A percentile compares a stretch with the other conserved stretches of the same genome.
These are phyloP conservation scores for Atractiella rhizophila DNA, from an alignment of 768 basidiomycete species.

Conservation along the genomic window DNA sequence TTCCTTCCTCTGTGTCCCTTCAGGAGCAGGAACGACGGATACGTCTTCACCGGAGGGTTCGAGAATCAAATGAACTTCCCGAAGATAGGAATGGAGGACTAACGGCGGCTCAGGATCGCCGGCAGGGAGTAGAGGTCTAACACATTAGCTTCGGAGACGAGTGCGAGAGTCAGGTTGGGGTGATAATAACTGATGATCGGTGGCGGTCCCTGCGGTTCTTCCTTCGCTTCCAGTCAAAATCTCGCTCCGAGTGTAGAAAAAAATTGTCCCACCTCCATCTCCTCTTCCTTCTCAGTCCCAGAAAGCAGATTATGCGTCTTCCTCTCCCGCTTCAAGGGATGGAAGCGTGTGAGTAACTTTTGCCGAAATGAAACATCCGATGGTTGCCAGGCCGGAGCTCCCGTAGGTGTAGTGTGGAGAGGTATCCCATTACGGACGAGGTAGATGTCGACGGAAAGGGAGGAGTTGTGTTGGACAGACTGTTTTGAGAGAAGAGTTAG, in stretches of 20 bases:
- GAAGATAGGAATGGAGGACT: not conserved
- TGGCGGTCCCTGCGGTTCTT: slow-evolving; percentile 29
- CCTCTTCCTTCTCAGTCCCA: slow-evolving; percentile 21
- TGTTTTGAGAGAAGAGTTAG: too few species aligned
- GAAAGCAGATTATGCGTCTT: slow-evolving; percentile 59
- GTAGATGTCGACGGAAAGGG: slow-evolving; percentile 62
- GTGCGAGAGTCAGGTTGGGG: slow-evolving; percentile 64
- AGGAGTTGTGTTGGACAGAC: slow-evolving; percentile 52
- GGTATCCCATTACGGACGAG: slow-evolving; percentile 39
- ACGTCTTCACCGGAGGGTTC: slow-evolving; percentile 41
- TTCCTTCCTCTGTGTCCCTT: not conserved
- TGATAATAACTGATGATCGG: slow-evolving; percentile 33
- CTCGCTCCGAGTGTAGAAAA: too few species aligned
- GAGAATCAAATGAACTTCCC: not conserved
- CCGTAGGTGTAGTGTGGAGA: slow-evolving; percentile 45
- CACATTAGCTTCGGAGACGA: slow-evolving; percentile 43
- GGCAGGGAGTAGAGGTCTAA: slow-evolving; percentile 35
- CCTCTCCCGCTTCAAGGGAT: slow-evolving; percentile 41
- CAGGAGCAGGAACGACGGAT: slow-evolving; percentile 15
- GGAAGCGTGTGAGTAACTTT: slow-evolving; percentile 63
- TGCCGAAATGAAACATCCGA: slow-evolving; percentile 48
- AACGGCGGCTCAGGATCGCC: slow-evolving; percentile 16
- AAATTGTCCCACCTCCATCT: slow-evolving; percentile 18
- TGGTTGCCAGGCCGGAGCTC: too few species aligned
- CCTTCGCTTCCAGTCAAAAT: slow-evolving; percentile 22